Evolutionary conservation across 495 filamentous ascomycete species (phyloP), one percentile per base, ranked within the genome.

Genomic region (Pseudomonodictys pantanalensis): DNA sequence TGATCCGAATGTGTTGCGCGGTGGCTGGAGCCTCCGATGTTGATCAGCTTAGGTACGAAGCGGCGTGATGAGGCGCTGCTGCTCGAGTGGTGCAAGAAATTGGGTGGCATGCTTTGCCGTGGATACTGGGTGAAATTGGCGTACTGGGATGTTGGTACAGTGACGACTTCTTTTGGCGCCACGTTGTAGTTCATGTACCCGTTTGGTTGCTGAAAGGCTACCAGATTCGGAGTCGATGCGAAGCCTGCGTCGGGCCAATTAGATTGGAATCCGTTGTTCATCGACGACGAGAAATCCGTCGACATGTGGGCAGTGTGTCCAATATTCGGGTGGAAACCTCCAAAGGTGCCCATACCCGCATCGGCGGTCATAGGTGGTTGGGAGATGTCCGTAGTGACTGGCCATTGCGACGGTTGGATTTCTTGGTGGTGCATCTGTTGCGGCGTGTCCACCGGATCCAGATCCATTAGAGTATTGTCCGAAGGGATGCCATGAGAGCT

Each of bases 171-270:
- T 18, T 57, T 52, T 3, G 44, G 42, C 20, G 57, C 43, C 7
- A 22, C 7, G 35, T 41, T 45, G 29, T 64, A 64, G 48, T 59
- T 56, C 55, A 64, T 64, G 28, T 41, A 64, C 12, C 29, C 8
- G 22, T 43, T 24, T 3, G 30, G 61, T 28, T 58, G 54, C 28
- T 64, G 61, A 38, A 64, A 64, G 42, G 22, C 24, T 18, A 64
- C 54, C 5, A 64, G 54, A 35, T 64, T 55, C 10, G 47, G 54
- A 3, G 54, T 64, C 11, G 54, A 42, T 4, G 55, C 54, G 44
- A 64, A 64, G 5, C 61, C 61, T 22, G 55, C 47, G 22, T 55
- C 48, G 17, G 61, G 35, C 61, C 61, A 64, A 43, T 39, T 54
- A 15, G 54, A 42, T 50, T 64, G 61, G 42, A 48, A 64, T 11